phyloP scores from a whole-genome alignment of 208 protist species.

The Leishmania mexicana region DNA sequence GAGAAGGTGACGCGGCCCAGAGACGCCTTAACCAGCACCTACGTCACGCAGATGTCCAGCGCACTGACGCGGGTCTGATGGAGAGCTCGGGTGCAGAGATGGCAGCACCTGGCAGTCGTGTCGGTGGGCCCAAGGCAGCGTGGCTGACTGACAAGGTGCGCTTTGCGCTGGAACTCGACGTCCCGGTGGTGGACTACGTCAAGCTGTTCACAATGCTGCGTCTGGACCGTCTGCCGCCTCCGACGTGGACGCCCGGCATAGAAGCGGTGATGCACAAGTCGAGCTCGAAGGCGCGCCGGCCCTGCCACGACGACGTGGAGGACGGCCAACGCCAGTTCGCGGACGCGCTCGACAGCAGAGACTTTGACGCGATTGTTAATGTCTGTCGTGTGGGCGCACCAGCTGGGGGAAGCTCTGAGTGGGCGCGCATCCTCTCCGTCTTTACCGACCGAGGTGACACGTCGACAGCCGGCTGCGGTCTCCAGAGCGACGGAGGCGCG shows the following conservation, averaged over 20 bases:
- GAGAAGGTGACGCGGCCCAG: neutral
- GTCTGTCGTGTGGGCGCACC: constrained; percentile 30
- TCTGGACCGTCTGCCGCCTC: constrained; percentile 31
- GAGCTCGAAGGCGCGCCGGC: neutral
- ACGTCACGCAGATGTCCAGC: neutral
- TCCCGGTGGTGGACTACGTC: constrained; percentile 70
- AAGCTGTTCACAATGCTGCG: constrained; percentile 47
- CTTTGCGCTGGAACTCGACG: constrained; percentile 65
- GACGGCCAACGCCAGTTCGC: neutral
- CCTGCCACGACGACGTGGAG: neutral
- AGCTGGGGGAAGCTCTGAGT: constrained; percentile 4
- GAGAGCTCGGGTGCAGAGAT: neutral
- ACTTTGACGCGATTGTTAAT: constrained; percentile 48
- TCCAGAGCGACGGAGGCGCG: neutral
- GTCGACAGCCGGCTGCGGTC: neutral
- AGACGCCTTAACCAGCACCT: neutral
- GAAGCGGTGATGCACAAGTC: neutral
- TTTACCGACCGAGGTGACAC: neutral
- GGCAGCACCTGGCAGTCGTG: neutral
- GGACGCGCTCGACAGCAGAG: constrained; percentile 17
- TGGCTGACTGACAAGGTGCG: constrained; percentile 58
- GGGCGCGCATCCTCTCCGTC: constrained; percentile 7
- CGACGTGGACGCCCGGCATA: neutral
- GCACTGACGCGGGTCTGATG: neutral
- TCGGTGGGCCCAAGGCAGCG: neutral